Evolutionary conservation across 1,284 basidiomycete genomes (phyloP).

Genomic region (Moniliella sp.): DNA sequence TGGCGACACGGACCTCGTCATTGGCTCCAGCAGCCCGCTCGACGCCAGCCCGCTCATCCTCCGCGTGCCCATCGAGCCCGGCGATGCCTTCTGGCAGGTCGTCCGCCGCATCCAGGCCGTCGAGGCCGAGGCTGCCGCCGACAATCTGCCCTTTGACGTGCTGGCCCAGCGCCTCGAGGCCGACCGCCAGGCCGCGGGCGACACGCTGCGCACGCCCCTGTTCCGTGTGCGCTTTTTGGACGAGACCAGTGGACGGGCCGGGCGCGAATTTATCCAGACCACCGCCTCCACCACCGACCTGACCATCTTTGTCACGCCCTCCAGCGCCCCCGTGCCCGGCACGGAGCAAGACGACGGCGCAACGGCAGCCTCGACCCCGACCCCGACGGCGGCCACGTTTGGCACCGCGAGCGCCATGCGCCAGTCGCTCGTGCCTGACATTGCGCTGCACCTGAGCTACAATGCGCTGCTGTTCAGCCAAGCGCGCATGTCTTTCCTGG

Average conservation of each 20-base stretch:
- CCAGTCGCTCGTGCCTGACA: conserved; percentile 39
- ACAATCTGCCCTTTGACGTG: conserved; percentile 60
- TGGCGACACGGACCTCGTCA: conserved; percentile 76
- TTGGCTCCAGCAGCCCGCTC: conserved; percentile 59
- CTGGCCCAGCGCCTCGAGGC: conserved; percentile 43
- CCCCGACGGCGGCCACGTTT: conserved; percentile 1
- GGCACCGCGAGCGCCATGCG: conserved; percentile 3
- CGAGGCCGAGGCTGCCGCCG: conserved; percentile 60
- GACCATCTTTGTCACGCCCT: conserved; percentile 45
- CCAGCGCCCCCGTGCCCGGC: conserved; percentile 6
- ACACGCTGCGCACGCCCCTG: conserved; percentile 36
- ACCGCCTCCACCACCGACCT: conserved; percentile 64
- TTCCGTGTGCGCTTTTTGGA: conserved; percentile 94
- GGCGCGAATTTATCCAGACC: conserved; percentile 33
- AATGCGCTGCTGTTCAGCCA: conserved; percentile 83
- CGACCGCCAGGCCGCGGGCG: conserved; percentile 10
- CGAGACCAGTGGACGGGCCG: conserved; percentile 47
- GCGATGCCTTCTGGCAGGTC: conserved; percentile 74
- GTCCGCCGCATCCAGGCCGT: conserved; percentile 64
- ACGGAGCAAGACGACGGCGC: background rate
- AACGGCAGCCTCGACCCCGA: conserved; percentile 1
- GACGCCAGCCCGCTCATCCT: conserved; percentile 61
- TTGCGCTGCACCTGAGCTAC: conserved; percentile 66
- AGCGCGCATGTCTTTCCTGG: conserved; percentile 51
- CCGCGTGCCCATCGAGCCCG: conserved; percentile 60